phyloP scores from a whole-genome alignment of 202 grass and related monocot species.

The Dendrocalamus latiflorus region DNA sequence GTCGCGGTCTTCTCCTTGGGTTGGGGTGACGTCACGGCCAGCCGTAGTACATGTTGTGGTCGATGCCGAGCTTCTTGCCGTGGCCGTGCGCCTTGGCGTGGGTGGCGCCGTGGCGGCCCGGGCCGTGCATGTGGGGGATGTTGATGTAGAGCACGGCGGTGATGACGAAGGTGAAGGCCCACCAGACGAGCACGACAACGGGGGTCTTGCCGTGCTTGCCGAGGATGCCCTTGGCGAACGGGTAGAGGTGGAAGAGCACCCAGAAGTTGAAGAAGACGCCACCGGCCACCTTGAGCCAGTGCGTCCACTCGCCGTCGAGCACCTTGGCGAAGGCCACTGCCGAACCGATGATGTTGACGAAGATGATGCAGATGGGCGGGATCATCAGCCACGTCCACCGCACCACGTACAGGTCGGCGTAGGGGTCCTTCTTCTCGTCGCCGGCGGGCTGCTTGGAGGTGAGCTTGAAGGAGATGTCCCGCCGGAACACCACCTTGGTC shows the following conservation, averaged over 20 bases:
- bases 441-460: too few species aligned
- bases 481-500: conserved; percentile 49
- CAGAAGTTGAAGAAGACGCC: conserved; percentile 77
- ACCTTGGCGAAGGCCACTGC: conserved; percentile 62
- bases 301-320: conserved; percentile 55
- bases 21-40: conserved; percentile 21
- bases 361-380: conserved; percentile 52
- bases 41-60: accelerated
- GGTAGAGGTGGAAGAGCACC: conserved; percentile 70
- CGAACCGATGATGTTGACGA: conserved; percentile 57
- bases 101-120: not conserved
- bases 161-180: conserved; percentile 66
- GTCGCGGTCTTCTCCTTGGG: not conserved
- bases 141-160: conserved; percentile 73
- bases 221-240: conserved; percentile 55
- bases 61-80: not conserved
- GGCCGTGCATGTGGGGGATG: conserved; percentile 47
- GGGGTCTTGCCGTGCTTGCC: conserved; percentile 57
- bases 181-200: conserved; percentile 51
- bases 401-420: too few species aligned
- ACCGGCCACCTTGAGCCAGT: conserved; percentile 63
- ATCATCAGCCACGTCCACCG: too few species aligned
- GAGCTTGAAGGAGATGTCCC: too few species aligned
- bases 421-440: too few species aligned
- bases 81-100: not conserved